Base-by-base conservation (phyloP, 345 rosid genomes). In the Physaria fendleri region DNA sequence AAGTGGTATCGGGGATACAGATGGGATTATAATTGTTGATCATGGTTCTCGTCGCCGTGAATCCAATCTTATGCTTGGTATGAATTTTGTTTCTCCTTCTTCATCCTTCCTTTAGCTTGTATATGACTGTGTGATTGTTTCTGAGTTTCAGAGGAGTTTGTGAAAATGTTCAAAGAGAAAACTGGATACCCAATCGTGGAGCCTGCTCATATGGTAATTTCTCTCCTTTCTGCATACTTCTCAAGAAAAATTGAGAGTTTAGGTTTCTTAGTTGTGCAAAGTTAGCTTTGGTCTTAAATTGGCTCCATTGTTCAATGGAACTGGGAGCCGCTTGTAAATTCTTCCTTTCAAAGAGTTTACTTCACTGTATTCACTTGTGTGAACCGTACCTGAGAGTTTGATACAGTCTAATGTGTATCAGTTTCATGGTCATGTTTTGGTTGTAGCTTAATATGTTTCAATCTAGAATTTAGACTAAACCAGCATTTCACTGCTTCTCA, bases 171-270 rank as follows among this genome's bases (percentile, higher is more conserved):
- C 55, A 79, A 78, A 76, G 87, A 74, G n/a, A 76, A 79, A 73
- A 81, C 94, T 33, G 81, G 87, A 7, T 82, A 82, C 64, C 69
- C 74, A 55, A 79, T 85, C 66, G 89, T 92, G 7, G 94, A 88
- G 83, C 97, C 97, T 71, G 95, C 94, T 69, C 97, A 92, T 69
- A 88, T 92, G 98, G 97, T 92, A 80, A 72, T 17, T 32, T 62
- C 13, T 59, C 35, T 59, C 59, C 5, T 29, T 48, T 68, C 49
- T 59, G 20, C 42, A 41, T 56, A 21, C 0, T 20, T 34, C 28
- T n/a, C 59, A 35, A 21, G 13, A 34, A 5, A 21, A 10, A 2
- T 3, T 20, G 17, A 5, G 6, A 9, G 23, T 9, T 29, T 42
- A 25, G 11, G 63, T 20, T 58, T 59, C 42, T 21, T 60, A 5